Conservation (phyloP, 2,329 filamentous ascomycete species). For the Diaporthe ilicicola region DNA sequence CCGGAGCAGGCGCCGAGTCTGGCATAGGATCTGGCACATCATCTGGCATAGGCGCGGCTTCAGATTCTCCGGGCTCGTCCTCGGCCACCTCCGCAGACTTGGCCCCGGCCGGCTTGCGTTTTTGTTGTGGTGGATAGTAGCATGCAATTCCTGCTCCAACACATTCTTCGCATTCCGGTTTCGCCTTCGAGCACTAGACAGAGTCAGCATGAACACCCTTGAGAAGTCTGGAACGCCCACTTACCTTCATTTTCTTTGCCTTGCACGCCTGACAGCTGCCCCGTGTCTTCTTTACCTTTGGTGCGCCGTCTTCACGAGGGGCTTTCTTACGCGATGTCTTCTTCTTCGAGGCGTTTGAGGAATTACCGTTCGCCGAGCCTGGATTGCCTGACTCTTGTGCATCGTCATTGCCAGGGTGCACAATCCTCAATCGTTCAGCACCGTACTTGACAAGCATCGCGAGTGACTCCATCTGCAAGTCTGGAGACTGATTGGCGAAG, state of each 20-base stretch:
- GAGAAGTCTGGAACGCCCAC: not conserved
- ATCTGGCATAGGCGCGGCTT: not conserved
- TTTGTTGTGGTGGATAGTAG: constrained; percentile 31
- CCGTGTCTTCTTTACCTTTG: constrained; percentile 41
- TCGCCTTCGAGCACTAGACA: constrained; percentile 44
- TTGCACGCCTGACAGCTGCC: constrained; percentile 46
- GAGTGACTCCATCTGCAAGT: constrained; percentile 62
- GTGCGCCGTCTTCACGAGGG: constrained; percentile 39
- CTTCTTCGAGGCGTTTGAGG: constrained; percentile 39
- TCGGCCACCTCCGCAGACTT: constrained; percentile 20
- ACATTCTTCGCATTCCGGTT: constrained; percentile 45
- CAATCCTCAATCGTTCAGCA: constrained; percentile 64
- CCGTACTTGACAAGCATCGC: constrained; percentile 66
- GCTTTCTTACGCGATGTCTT: constrained; percentile 40
- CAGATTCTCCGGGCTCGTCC: constrained; percentile 6
- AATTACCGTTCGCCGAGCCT: constrained; percentile 25
- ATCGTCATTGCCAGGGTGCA: constrained; percentile 57
- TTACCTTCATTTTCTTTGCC: constrained; percentile 40
- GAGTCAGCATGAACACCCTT: not conserved
- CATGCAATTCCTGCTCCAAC: constrained; percentile 27
- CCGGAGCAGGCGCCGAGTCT: not conserved
- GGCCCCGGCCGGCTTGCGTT: constrained; percentile 3
- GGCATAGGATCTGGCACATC: not conserved
- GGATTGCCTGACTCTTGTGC: constrained; percentile 36
- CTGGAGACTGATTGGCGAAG: constrained; percentile 66